Evolutionary conservation across 2,329 filamentous ascomycete species (phyloP).

Genomic region (Pseudopyrenochaeta lycopersici): DNA sequence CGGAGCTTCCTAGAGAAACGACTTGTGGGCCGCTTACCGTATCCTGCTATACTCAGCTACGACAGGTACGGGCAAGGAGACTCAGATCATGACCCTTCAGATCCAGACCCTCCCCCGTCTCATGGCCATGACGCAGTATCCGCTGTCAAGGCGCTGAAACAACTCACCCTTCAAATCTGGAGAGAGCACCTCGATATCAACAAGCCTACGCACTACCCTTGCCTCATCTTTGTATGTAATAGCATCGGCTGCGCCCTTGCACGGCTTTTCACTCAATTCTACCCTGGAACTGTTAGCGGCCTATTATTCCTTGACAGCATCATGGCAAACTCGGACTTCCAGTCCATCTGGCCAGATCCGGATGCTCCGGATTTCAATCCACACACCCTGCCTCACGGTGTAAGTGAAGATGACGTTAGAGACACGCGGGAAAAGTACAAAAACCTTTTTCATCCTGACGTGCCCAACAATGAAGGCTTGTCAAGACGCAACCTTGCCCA

Average conservation of each 20-base stretch:
- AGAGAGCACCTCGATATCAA: constrained; percentile 41
- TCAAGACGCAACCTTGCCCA: constrained; percentile 56
- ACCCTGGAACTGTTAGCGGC: constrained; percentile 57
- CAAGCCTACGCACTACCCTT: constrained; percentile 44
- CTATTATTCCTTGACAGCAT: constrained; percentile 66
- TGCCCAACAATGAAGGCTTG: constrained; percentile 61
- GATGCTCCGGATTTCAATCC: constrained; percentile 58
- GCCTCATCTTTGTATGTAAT: constrained; percentile 59
- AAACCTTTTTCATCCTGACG: constrained; percentile 59
- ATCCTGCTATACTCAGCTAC: constrained; percentile 61
- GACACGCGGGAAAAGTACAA: constrained; percentile 48
- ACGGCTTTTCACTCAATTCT: constrained; percentile 60
- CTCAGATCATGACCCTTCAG: constrained; percentile 57
- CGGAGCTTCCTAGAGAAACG: constrained; percentile 38
- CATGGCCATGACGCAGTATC: constrained; percentile 60
- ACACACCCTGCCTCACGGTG: constrained; percentile 50
- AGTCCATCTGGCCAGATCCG: constrained; percentile 65
- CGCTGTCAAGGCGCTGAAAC: constrained; percentile 56
- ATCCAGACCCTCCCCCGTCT: constrained; percentile 40
- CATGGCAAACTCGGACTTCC: constrained; percentile 66
- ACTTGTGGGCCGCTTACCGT: constrained; percentile 29
- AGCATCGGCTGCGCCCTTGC: constrained; percentile 64
- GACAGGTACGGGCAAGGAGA: constrained; percentile 68
- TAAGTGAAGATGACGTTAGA: constrained; percentile 47
- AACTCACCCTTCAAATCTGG: constrained; percentile 54